Evolutionary conservation across 75 land plant genomes (phyloP).

Genomic region (Sequoiadendron giganteum): DNA sequence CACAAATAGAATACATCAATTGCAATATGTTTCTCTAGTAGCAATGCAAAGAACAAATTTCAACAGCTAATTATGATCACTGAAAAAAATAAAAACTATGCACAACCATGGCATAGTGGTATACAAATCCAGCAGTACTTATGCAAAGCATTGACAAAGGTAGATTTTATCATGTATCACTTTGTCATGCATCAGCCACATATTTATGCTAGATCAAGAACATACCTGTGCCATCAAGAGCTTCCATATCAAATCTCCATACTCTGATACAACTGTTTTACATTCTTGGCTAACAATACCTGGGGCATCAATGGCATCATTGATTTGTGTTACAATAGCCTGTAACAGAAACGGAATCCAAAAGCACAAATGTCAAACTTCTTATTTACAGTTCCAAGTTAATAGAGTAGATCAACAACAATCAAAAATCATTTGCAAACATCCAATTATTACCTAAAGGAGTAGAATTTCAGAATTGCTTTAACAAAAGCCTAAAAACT

Average conservation of each 20-base stretch:
- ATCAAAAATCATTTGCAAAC: background rate
- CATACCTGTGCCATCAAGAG: slow-evolving; percentile 66
- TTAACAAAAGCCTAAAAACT: too few relatives aligned
- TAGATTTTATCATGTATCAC: background rate
- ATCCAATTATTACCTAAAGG: background rate
- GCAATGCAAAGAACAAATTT: background rate
- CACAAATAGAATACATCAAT: background rate
- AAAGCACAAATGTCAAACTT: background rate
- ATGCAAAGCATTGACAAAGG: background rate
- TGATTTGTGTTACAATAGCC: slow-evolving; percentile 80
- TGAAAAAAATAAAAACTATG: background rate
- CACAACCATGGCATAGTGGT: background rate
- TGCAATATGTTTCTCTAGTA: background rate
- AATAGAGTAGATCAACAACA: background rate
- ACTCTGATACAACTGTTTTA: slow-evolving; percentile 75
- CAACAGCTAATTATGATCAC: background rate
- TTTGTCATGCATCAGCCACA: slow-evolving; percentile 6
- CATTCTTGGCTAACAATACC: slow-evolving; percentile 87
- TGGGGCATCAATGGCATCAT: slow-evolving; percentile 90
- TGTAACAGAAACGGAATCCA: slow-evolving; percentile 20
- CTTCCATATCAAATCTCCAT: slow-evolving; percentile 73
- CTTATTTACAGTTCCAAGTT: background rate
- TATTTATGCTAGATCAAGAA: background rate
- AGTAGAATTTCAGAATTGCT: too few relatives aligned
- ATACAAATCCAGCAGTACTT: background rate